A percentile compares a stretch with the other conserved stretches of the same genome.
These are phyloP conservation scores for Trametes sp. DNA, from an alignment of 1,284 basidiomycete genomes.

Conservation along the genomic window DNA sequence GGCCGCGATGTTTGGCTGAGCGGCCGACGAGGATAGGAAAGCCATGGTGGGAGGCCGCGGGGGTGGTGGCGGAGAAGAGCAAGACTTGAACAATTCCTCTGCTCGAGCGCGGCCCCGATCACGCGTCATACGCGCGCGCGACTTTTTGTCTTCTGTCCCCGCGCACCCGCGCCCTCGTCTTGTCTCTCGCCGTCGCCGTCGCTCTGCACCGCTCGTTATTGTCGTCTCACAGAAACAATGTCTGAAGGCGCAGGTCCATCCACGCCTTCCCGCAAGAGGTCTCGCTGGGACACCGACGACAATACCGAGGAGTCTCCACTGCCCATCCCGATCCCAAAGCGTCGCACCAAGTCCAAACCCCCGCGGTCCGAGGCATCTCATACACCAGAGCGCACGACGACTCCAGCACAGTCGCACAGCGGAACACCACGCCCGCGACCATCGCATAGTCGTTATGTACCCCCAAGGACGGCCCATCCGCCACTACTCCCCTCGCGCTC, in stretches of 20 bases:
- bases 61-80: slow-evolving; percentile 29
- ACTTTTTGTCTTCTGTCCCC: slow-evolving; percentile 28
- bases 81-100: slow-evolving; percentile 31
- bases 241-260: slow-evolving; percentile 34
- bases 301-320: slow-evolving; percentile 36
- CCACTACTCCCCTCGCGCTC: slow-evolving; percentile 84
- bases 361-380: slow-evolving; percentile 15
- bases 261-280: slow-evolving; percentile 66
- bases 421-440: slow-evolving; percentile 35
- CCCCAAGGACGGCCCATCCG: slow-evolving; percentile 78
- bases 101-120: slow-evolving; percentile 23
- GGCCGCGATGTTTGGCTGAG: slow-evolving; percentile 27
- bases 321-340: slow-evolving; percentile 36
- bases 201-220: slow-evolving; percentile 1
- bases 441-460: slow-evolving; percentile 72
- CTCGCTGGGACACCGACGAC: slow-evolving; percentile 72
- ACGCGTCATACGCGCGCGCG: slow-evolving; percentile 33
- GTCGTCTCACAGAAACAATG: slow-evolving; percentile 21
- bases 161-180: slow-evolving; percentile 17
- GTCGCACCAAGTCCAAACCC: slow-evolving; percentile 34
- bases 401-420: slow-evolving; percentile 20
- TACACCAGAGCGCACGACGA: slow-evolving; percentile 28
- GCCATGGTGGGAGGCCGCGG: slow-evolving; percentile 20
- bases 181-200: slow-evolving; percentile 10
- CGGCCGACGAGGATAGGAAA: slow-evolving; percentile 24